Percentiles rank a stretch among this genome's conserved stretches.
Evolutionary conservation across 306 rosid genomes (phyloP).

Genomic region (Trichosanthes cucumerina): DNA sequence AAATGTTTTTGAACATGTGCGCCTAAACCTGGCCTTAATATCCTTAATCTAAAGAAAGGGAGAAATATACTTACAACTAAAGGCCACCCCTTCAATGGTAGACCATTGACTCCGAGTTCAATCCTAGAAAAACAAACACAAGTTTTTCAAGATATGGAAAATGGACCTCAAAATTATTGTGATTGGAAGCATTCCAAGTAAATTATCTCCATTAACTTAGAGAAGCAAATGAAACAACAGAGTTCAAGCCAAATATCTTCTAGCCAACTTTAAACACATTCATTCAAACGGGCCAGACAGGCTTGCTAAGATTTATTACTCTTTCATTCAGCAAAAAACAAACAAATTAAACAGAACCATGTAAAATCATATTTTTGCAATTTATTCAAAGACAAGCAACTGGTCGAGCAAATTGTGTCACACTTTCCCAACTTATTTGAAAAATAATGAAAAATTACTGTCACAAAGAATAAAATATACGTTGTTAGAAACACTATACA

Average conservation of each 20-base stretch:
- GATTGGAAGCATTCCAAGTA: neutral
- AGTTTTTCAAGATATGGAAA: conserved; percentile 8
- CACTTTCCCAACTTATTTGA: neutral
- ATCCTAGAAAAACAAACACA: conserved; percentile 37
- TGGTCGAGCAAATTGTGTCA: neutral
- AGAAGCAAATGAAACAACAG: neutral
- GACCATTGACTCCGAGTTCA: conserved; percentile 70
- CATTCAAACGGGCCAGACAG: neutral
- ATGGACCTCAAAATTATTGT: neutral
- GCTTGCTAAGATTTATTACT: neutral
- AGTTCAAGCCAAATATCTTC: neutral
- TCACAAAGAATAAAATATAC: neutral
- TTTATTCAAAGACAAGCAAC: neutral
- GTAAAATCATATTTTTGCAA: neutral
- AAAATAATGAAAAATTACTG: neutral
- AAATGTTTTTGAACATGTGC: conserved; percentile 83
- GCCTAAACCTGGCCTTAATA: conserved; percentile 57
- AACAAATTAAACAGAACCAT: neutral
- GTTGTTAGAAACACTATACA: neutral
- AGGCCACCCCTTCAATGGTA: conserved; percentile 94
- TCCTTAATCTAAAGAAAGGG: too few species aligned
- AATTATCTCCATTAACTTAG: neutral
- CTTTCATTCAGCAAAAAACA: neutral
- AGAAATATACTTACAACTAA: conserved; percentile 54
- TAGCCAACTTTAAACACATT: neutral